Evolutionary conservation across 2,329 filamentous ascomycete species (phyloP).

Genomic region (Fusarium sambucinum): DNA sequence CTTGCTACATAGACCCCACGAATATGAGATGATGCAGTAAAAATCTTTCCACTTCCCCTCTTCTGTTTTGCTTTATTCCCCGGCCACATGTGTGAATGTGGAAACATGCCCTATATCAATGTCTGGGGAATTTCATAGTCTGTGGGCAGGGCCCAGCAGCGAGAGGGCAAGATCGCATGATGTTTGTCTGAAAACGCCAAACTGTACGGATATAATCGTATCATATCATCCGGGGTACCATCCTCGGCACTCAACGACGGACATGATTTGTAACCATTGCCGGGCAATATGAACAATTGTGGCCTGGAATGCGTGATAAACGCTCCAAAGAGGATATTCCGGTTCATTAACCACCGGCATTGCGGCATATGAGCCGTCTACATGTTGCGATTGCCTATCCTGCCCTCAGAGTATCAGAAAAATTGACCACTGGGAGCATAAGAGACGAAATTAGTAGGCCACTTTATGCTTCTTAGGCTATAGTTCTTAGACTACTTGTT

Average conservation of each 20-base stretch:
- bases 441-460: too few relatives aligned
- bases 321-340: slow-evolving; percentile 12
- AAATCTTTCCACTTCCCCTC: slow-evolving; percentile 10
- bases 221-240: slow-evolving; percentile 39
- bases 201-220: slow-evolving; percentile 8
- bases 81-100: slow-evolving; percentile 7
- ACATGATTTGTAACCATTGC: slow-evolving; percentile 6
- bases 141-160: background rate
- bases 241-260: slow-evolving; percentile 40
- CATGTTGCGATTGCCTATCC: background rate
- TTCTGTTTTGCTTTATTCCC: slow-evolving; percentile 22
- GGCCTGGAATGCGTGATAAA: slow-evolving; percentile 39
- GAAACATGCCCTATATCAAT: slow-evolving; percentile 7
- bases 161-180: slow-evolving; percentile 37
- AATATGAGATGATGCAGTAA: slow-evolving; percentile 6
- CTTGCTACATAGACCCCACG: slow-evolving; percentile 44
- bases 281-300: slow-evolving; percentile 2
- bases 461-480: too few relatives aligned
- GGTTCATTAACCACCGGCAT: slow-evolving; percentile 10
- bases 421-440: too few relatives aligned
- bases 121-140: slow-evolving; percentile 27
- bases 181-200: slow-evolving; percentile 23
- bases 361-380: slow-evolving; percentile 13
- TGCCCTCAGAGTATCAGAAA: too few relatives aligned
- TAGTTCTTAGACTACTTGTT: too few relatives aligned